Evolutionary conservation across 208 protist species (phyloP).

Genomic region (Angomonas desouzai): DNA sequence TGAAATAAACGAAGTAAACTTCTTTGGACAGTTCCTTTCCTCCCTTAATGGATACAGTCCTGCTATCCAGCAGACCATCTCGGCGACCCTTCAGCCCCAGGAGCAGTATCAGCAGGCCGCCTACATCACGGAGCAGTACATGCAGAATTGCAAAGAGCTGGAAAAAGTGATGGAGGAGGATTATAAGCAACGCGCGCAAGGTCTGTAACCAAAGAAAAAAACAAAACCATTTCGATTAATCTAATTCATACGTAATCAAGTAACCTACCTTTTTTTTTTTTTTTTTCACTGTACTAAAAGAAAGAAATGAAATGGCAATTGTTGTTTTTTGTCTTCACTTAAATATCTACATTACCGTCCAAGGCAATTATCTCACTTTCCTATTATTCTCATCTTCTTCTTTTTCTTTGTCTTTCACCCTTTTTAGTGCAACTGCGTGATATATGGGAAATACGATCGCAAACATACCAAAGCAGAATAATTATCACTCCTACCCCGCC

Average conservation of each 20-base stretch:
- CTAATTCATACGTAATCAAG: constrained; percentile 8
- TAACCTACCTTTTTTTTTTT: too few species aligned
- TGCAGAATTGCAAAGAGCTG: constrained; percentile 41
- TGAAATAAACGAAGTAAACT: constrained; percentile 76
- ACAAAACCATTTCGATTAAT: constrained; percentile 1
- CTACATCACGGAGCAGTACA: constrained; percentile 43
- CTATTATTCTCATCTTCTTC: not conserved
- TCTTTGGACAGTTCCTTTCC: constrained; percentile 36
- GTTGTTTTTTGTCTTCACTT: constrained; percentile 5
- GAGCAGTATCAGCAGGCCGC: constrained; percentile 40
- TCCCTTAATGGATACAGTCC: constrained; percentile 17
- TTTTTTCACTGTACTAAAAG: too few species aligned
- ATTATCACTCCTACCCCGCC: not conserved
- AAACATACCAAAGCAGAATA: not conserved
- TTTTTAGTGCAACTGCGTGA: constrained; percentile 1
- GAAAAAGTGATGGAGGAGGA: constrained; percentile 51
- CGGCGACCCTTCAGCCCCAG: constrained; percentile 21
- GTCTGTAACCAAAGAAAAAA: not conserved
- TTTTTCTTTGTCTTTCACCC: constrained; percentile 14
- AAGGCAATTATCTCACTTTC: too few species aligned
- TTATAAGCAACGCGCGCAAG: constrained; percentile 24
- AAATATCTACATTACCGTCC: too few species aligned
- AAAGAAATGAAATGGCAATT: too few species aligned
- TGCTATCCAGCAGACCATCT: constrained; percentile 15
- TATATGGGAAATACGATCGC: constrained; percentile 8